Base-by-base conservation (phyloP, 2,329 filamentous ascomycete species). In the Phialocephala sp. region DNA sequence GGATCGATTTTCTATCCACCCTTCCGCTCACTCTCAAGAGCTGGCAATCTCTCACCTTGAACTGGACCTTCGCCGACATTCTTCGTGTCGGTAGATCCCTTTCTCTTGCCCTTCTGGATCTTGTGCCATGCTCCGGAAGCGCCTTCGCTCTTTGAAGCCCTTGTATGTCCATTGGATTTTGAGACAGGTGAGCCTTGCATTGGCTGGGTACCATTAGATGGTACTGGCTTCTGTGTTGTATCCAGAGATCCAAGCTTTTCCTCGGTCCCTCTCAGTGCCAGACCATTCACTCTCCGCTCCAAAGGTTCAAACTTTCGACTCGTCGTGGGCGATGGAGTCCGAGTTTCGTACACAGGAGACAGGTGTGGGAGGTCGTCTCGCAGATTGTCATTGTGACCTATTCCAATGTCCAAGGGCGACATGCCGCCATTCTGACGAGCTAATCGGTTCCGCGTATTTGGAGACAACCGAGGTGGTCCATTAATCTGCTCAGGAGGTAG, bases 321-420 rank as follows among this genome's bases (percentile, higher is more conserved):
- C 14, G 84, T 80, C 2, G 84, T 90, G 1, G 91, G 90, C 1
- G 91, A 92, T 2, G 90, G 89, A 0, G 89, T 90, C n/a, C 85
- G 83, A 6, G 86, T 85, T 78, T 93, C 91, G 62, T 90, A 90
- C 0, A 93, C 91, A 0, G 91, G 91, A 0, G 91, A 93, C 1
- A 94, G 81, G 70, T 83, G 84, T 22, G 72, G 62, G 9, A 71
- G 43, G 20, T 75, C 74, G 36, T 75, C 74, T 35, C 72, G 73
- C 2, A 70, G 54, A 37, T 45, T 63, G 4, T 76, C 72, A 37
- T 66, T 65, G 27, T 73, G 68, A 24, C 72, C 63, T 4, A 63
- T 54, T 18, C 72, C 71, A 66, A 75, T 75, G 60, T 77, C 75
- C 12, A 76, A 65, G 32, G 72, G 73, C 27, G 74, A 72, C 56